phyloP scores from a whole-genome alignment of 352 stramenopile genomes.

The Elongisporangium anandrum region DNA sequence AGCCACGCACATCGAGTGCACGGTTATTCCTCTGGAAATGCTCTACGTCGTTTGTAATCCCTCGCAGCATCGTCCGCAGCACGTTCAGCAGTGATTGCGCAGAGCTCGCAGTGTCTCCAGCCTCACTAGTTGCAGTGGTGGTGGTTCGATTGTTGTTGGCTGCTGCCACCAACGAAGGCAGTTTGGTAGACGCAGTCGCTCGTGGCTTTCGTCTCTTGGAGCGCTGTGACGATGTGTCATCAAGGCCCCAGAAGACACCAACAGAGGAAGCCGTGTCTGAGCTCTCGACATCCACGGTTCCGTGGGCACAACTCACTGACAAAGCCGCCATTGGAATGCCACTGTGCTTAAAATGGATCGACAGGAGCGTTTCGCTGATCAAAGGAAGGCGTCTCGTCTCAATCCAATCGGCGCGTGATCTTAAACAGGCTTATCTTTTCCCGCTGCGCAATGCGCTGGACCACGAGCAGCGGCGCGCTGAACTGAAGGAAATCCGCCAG shows the following conservation, averaged over 20 bases:
- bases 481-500: conserved; percentile 66
- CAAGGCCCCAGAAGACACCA: conserved; percentile 29
- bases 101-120: neutral
- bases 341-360: no score
- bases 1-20: conserved; percentile 17
- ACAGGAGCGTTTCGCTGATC: no score
- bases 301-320: no score
- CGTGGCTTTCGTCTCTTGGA: conserved; percentile 3
- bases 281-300: conserved; percentile 7
- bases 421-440: conserved; percentile 45
- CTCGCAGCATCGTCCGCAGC: conserved; percentile 39
- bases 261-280: conserved; percentile 9
- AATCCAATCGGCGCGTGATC: conserved; percentile 26
- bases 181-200: neutral
- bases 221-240: neutral
- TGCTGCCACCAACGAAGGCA: neutral
- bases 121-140: neutral
- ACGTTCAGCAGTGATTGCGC: conserved; percentile 33
- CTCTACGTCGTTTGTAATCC: conserved; percentile 29
- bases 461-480: conserved; percentile 24
- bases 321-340: no score
- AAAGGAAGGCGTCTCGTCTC: no score
- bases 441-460: conserved; percentile 34
- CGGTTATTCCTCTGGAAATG: conserved; percentile 25
- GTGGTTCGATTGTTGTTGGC: conserved; percentile 3